phyloP scores from a whole-genome alignment of 257 asterid species.

The Paulownia fortunei region DNA sequence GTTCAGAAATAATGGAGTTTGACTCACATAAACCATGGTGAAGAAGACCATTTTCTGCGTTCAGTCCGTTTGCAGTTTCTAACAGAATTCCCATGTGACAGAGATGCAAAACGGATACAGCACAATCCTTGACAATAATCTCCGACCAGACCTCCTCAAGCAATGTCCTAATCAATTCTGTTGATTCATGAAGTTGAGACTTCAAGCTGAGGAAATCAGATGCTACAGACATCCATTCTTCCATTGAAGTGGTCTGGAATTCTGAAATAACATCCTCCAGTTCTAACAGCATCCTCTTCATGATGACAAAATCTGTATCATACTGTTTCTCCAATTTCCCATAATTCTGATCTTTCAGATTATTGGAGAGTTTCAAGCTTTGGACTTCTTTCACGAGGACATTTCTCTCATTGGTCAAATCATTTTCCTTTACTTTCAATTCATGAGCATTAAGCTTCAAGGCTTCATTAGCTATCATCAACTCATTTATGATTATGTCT shows the following conservation, averaged over 20 bases:
- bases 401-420: slow-evolving; percentile 48
- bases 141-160: slow-evolving; percentile 96
- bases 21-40: slow-evolving; percentile 80
- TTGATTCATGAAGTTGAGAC: slow-evolving; percentile 58
- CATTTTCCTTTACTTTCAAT: slow-evolving; percentile 55
- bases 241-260: slow-evolving; percentile 49
- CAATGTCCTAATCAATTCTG: slow-evolving; percentile 58
- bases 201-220: slow-evolving; percentile 57
- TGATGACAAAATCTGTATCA: slow-evolving; percentile 54
- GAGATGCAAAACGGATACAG: slow-evolving; percentile 83
- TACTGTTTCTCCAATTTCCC: slow-evolving; percentile 54
- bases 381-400: slow-evolving; percentile 56
- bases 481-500: slow-evolving; percentile 85
- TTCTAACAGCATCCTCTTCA: slow-evolving; percentile 59
- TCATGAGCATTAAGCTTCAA: slow-evolving; percentile 68
- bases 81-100: slow-evolving; percentile 91
- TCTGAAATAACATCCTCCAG: slow-evolving; percentile 67
- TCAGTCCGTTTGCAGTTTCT: slow-evolving; percentile 81
- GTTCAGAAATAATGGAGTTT: slow-evolving; percentile 64
- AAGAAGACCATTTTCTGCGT: slow-evolving; percentile 91
- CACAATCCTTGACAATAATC: slow-evolving; percentile 82
- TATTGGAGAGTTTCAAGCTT: slow-evolving; percentile 57
- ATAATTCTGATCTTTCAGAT: slow-evolving; percentile 57
- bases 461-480: slow-evolving; percentile 86
- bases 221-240: slow-evolving; percentile 54